A percentile compares a stretch with the other conserved stretches of the same genome.
These are phyloP conservation scores for Laburnicola sp. DNA, from an alignment of 2,329 filamentous ascomycete genomes.

Conservation along the genomic window DNA sequence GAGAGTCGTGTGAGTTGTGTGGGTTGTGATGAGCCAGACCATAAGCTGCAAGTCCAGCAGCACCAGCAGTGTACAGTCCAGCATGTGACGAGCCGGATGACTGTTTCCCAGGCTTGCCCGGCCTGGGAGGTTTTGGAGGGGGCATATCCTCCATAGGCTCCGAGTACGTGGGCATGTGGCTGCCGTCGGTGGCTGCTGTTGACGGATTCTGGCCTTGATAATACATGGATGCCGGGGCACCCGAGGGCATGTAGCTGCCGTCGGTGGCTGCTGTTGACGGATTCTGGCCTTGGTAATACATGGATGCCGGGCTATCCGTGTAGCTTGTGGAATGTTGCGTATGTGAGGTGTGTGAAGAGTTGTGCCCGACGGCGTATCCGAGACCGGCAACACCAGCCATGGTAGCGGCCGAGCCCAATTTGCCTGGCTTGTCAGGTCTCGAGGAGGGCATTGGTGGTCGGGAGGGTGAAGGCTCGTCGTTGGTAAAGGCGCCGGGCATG, in stretches of 20 bases:
- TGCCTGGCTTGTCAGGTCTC: constrained; percentile 35
- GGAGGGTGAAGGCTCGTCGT: constrained; percentile 33
- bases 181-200: constrained; percentile 35
- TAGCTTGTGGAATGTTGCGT: constrained; percentile 31
- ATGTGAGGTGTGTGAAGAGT: constrained; percentile 26
- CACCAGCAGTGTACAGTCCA: constrained; percentile 52
- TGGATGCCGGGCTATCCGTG: constrained; percentile 26
- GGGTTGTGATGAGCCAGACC: constrained; percentile 48
- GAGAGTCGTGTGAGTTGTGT: constrained; percentile 23
- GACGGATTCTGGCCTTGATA: constrained; percentile 32
- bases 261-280: constrained; percentile 34
- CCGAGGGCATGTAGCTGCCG: constrained; percentile 28
- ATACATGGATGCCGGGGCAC: constrained; percentile 30
- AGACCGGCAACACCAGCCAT: constrained; percentile 48
- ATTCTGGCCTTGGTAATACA: constrained; percentile 37
- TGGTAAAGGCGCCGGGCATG: constrained; percentile 44
- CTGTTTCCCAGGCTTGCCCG: constrained; percentile 49
- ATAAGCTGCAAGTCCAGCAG: constrained; percentile 53
- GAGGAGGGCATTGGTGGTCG: constrained; percentile 39
- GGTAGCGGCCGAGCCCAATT: constrained; percentile 42
- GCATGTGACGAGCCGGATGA: constrained; percentile 48
- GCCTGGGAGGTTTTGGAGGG: constrained; percentile 40
- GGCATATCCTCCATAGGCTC: constrained; percentile 29
- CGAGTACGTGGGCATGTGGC: constrained; percentile 40
- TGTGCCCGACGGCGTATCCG: constrained; percentile 46